phyloP scores from a whole-genome alignment of 1,139 yeast genomes.

The Geotrichum cucujoidarum region DNA sequence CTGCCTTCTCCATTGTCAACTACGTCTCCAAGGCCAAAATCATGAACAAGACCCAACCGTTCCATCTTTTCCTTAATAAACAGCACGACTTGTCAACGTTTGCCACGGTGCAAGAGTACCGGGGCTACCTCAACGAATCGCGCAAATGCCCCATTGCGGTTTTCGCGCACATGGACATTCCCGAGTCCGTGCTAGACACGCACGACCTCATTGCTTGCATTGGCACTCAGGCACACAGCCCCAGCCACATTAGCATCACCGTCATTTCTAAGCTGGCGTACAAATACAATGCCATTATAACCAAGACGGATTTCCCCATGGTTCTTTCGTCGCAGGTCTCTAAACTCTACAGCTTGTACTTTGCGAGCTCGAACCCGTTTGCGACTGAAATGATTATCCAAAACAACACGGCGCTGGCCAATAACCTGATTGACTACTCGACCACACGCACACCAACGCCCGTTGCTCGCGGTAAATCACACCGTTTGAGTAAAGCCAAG shows the following conservation, averaged over 20 bases:
- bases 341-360: conserved; percentile 33
- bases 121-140: conserved; percentile 53
- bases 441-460: conserved; percentile 22
- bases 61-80: conserved; percentile 63
- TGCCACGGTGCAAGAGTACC: conserved; percentile 74
- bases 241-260: conserved; percentile 21
- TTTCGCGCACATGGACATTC: conserved; percentile 52
- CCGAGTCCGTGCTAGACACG: conserved; percentile 35
- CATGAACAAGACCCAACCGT: conserved; percentile 73
- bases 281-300: conserved; percentile 27
- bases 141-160: conserved; percentile 52
- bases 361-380: conserved; percentile 32
- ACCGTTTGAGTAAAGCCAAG: background rate
- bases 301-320: conserved; percentile 27
- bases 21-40: conserved; percentile 72
- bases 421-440: conserved; percentile 32
- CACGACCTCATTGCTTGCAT: conserved; percentile 44
- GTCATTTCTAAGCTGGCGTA: conserved; percentile 32
- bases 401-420: conserved; percentile 27
- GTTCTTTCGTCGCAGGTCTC: conserved; percentile 33
- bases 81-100: conserved; percentile 49
- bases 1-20: conserved; percentile 51
- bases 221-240: conserved; percentile 22
- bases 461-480: background rate
- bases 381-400: conserved; percentile 28